Conservation (phyloP, 208 protist genomes). For the Leishmania mexicana region DNA sequence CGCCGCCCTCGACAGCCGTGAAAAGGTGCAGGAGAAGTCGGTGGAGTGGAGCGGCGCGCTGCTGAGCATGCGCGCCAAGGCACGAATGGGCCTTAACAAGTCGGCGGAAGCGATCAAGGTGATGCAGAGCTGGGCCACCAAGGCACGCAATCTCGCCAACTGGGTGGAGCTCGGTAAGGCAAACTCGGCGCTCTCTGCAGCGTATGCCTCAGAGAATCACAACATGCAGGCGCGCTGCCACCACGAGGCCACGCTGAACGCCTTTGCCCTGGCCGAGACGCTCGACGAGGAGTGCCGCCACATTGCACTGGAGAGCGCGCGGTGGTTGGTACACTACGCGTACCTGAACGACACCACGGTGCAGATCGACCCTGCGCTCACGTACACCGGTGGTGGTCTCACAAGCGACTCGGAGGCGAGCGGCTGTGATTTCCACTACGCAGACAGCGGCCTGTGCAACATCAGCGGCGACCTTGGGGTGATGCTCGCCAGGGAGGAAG, state of each 20-base stretch:
- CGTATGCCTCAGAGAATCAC: constrained; percentile 56
- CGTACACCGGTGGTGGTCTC: constrained; percentile 14
- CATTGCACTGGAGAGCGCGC: constrained; percentile 65
- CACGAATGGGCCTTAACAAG: constrained; percentile 69
- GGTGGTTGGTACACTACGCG: constrained; percentile 86
- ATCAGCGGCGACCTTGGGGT: constrained; percentile 68
- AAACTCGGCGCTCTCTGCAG: constrained; percentile 62
- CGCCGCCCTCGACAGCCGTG: constrained; percentile 68
- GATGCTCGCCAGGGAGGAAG: constrained; percentile 63
- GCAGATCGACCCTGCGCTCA: constrained; percentile 37
- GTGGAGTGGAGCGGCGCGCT: constrained; percentile 65
- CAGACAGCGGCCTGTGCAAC: constrained; percentile 53
- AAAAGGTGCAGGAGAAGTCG: constrained; percentile 84
- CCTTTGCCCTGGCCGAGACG: constrained; percentile 39
- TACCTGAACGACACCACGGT: constrained; percentile 80
- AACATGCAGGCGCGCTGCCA: constrained; percentile 63
- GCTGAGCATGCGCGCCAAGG: constrained; percentile 75
- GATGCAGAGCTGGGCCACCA: constrained; percentile 67
- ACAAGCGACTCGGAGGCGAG: constrained; percentile 30
- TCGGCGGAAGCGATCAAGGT: constrained; percentile 74
- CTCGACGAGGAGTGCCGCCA: constrained; percentile 44
- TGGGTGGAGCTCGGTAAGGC: constrained; percentile 73
- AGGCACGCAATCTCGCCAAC: constrained; percentile 64
- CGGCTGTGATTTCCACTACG: constrained; percentile 22
- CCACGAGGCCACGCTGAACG: constrained; percentile 63